Evolutionary conservation across 306 rosid genomes (phyloP).

Genomic region (Arachis stenosperma): DNA sequence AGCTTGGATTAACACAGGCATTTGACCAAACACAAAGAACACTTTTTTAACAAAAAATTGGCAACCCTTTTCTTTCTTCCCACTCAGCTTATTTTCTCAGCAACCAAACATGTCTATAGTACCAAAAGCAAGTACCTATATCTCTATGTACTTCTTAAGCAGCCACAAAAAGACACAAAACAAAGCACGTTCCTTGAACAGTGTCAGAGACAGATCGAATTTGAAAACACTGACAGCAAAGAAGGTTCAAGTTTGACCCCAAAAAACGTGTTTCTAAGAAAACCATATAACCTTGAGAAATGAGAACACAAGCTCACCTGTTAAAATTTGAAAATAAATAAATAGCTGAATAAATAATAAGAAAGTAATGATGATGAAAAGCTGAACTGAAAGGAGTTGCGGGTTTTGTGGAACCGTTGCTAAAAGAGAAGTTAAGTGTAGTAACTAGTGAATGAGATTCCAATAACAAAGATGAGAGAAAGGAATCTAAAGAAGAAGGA

Average conservation of each 20-base stretch:
- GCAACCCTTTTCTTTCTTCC: conserved; percentile 33
- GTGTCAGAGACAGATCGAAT: conserved; percentile 19
- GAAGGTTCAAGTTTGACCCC: neutral
- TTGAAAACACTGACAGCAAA: conserved; percentile 33
- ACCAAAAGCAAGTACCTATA: conserved; percentile 26
- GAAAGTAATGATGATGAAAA: neutral
- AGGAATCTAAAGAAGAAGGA: conserved; percentile 39
- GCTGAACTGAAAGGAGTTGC: conserved; percentile 39
- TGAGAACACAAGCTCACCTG: conserved; percentile 47
- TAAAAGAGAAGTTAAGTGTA: conserved; percentile 1
- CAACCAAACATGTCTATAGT: conserved; percentile 41
- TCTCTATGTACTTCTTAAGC: conserved; percentile 10
- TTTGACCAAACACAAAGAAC: conserved; percentile 20
- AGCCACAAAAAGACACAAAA: conserved; percentile 33
- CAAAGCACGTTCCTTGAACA: conserved; percentile 30
- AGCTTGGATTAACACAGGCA: conserved; percentile 20
- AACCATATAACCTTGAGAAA: conserved; percentile 9
- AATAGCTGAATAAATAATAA: neutral
- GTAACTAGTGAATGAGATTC: conserved; percentile 39
- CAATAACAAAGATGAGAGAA: conserved; percentile 32
- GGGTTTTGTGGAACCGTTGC: conserved; percentile 35
- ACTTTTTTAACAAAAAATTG: neutral
- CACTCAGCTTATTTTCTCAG: conserved; percentile 36
- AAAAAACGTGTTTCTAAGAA: conserved; percentile 38
- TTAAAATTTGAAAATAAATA: neutral